Conservation (phyloP, 2,329 filamentous ascomycete species). For the Kalaharituber pfeilii region DNA sequence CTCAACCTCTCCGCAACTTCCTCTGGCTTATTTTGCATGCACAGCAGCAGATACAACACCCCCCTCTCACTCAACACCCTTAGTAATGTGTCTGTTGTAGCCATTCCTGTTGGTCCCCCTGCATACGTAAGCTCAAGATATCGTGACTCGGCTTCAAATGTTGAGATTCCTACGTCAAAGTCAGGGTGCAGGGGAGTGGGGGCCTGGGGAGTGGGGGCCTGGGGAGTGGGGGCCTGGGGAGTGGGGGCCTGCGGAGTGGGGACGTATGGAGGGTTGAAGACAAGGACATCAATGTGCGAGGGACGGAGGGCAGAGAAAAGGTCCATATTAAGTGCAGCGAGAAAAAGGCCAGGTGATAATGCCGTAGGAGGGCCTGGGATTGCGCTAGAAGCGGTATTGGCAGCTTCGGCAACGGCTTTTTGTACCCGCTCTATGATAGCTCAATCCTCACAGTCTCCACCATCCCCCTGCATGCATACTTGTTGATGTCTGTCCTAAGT, state of each 20-base stretch:
- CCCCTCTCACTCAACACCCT: conserved; percentile 50
- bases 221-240: background rate
- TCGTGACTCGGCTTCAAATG: background rate
- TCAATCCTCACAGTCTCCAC: no score
- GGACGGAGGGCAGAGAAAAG: conserved; percentile 44
- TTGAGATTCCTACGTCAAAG: no score
- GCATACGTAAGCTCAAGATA: conserved; percentile 65
- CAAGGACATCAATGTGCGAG: conserved; percentile 55
- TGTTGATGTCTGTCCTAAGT: conserved; percentile 54
- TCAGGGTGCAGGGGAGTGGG: background rate
- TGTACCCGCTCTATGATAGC: no score
- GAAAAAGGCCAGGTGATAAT: conserved; percentile 35
- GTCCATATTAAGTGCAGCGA: conserved; percentile 54
- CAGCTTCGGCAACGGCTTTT: background rate
- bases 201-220: background rate
- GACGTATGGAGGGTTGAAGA: conserved; percentile 97
- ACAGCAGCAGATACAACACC: conserved; percentile 77
- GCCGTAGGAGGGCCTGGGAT: background rate
- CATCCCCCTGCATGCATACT: no score
- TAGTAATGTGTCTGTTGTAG: conserved; percentile 68
- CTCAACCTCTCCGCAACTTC: conserved; percentile 47
- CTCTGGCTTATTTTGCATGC: conserved; percentile 73
- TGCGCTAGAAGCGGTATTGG: no score
- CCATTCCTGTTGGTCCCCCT: conserved; percentile 81
- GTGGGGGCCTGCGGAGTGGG: conserved; percentile 58